Percentiles rank a stretch among this genome's conserved stretches.
Evolutionary conservation across 2,329 filamentous ascomycete species (phyloP).

Genomic region (Camillea tinctor): DNA sequence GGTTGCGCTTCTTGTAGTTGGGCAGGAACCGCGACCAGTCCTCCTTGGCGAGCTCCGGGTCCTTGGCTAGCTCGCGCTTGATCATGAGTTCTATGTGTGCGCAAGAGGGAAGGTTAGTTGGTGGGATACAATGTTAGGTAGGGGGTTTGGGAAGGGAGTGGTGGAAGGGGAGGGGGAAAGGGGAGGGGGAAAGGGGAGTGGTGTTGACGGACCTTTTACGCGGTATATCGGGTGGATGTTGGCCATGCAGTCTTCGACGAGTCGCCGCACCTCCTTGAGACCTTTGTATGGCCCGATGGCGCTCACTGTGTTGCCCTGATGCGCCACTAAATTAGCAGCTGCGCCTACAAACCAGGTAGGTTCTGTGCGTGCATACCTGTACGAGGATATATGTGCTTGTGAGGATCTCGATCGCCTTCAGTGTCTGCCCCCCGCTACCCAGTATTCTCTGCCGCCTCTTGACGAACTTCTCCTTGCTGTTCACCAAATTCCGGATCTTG

Average conservation of each 20-base stretch:
- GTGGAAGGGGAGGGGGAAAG: background rate
- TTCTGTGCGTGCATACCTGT: slow-evolving; percentile 45
- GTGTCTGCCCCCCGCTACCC: slow-evolving; percentile 84
- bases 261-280: slow-evolving; percentile 84
- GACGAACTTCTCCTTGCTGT: slow-evolving; percentile 93
- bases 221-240: slow-evolving; percentile 95
- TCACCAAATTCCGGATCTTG: slow-evolving; percentile 86
- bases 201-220: slow-evolving; percentile 33
- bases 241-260: slow-evolving; percentile 94
- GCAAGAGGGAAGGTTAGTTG: background rate
- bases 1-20: slow-evolving; percentile 91
- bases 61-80: slow-evolving; percentile 86
- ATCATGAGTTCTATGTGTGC: slow-evolving; percentile 51
- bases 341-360: background rate
- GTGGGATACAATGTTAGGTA: no score
- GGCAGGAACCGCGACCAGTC: slow-evolving; percentile 65
- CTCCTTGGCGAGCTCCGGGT: slow-evolving; percentile 62
- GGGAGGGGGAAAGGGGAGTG: no score
- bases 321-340: background rate
- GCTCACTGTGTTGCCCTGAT: slow-evolving; percentile 87
- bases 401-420: slow-evolving; percentile 90
- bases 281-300: slow-evolving; percentile 92
- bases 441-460: slow-evolving; percentile 92
- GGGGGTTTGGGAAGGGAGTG: background rate
- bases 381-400: slow-evolving; percentile 91